Evolutionary conservation across 106 monocot genomes (phyloP).

Genomic region (Hemerocallis citrina): DNA sequence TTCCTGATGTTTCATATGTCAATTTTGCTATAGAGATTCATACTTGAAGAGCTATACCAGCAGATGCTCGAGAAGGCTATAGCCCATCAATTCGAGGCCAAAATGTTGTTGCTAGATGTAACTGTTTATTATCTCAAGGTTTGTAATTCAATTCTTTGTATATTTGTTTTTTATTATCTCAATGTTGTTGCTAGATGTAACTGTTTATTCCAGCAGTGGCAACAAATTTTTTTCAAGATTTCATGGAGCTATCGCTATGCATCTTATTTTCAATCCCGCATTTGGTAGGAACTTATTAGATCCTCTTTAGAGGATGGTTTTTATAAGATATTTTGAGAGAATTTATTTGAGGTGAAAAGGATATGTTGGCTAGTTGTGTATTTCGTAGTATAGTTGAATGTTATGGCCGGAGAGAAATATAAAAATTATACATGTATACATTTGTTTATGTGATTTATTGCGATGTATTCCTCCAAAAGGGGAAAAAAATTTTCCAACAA

Average conservation of each 20-base stretch:
- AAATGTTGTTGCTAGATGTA: constrained; percentile 58
- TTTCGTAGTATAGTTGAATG: too few species aligned
- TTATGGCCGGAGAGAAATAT: too few species aligned
- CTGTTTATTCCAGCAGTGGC: constrained; percentile 58
- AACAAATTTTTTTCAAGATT: constrained; percentile 43
- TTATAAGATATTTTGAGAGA: too few species aligned
- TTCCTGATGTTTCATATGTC: not conserved
- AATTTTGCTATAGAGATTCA: not conserved
- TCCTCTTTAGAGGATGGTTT: too few species aligned
- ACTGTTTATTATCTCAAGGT: constrained; percentile 70
- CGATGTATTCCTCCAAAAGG: too few species aligned
- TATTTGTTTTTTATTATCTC: constrained; percentile 15
- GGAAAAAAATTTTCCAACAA: too few species aligned
- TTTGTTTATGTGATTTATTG: too few species aligned
- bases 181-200: not conserved
- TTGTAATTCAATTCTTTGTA: constrained; percentile 8
- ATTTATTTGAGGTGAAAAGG: too few species aligned
- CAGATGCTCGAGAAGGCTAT: constrained; percentile 87
- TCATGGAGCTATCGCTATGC: not conserved
- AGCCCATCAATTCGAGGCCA: constrained; percentile 59
- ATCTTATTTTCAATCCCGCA: not conserved
- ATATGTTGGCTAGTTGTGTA: too few species aligned
- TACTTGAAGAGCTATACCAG: constrained; percentile 61
- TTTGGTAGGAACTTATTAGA: too few species aligned
- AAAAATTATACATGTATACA: too few species aligned